Evolutionary conservation across 1,284 basidiomycete genomes (phyloP), one percentile per base, ranked within the genome.

Genomic region (Pseudozyma sp.): DNA sequence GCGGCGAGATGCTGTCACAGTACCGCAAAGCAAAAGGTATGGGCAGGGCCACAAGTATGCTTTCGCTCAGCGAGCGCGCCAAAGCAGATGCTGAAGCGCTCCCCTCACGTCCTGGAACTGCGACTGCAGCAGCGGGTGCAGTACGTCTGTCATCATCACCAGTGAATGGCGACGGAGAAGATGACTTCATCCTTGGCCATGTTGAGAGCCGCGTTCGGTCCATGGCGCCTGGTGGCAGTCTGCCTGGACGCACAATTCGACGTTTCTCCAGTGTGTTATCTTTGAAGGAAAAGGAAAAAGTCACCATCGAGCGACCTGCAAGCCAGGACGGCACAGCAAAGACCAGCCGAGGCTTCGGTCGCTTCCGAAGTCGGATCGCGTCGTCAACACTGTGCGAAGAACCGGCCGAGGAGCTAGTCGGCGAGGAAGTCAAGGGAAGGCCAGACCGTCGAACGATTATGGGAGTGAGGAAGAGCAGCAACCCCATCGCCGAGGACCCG

Each of bases 1-100:
- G 77, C 45, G 72, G 75, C 14, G 78, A 81, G 62, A 83, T 79
- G 59, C 72, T 83, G 11, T 80, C 78, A 40, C 80, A 82, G 61
- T 84, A 83, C 52, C 78, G 82, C 40, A 77, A 74, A 47, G 51
- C 68, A 2, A 70, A 70, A 25, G 77, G 67, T 40, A 70, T 78
- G 64, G 69, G 68, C 1, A 39, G 73, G 13, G 69, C 73, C 19
- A 72, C 64, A 9, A 76, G 73, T 50, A 68, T 76, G 73, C 57
- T 71, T 21, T 68, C 62, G 47, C 59, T 76, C 49, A 75, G 58
- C 60, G 55, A 60, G 2, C 56, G 59, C 8, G 71, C 72, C 52
- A 75, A 70, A 45, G 63, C 67, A 10, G 67, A 70, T 43, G 72
- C 72, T 13, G 56, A 66, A 16, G 38, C 44, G 10, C 43, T 52